Percentiles rank a stretch among this genome's conserved stretches.
These are phyloP conservation scores for Curvularia sp. DNA, from an alignment of 2,329 filamentous ascomycete species.

Conservation along the genomic window DNA sequence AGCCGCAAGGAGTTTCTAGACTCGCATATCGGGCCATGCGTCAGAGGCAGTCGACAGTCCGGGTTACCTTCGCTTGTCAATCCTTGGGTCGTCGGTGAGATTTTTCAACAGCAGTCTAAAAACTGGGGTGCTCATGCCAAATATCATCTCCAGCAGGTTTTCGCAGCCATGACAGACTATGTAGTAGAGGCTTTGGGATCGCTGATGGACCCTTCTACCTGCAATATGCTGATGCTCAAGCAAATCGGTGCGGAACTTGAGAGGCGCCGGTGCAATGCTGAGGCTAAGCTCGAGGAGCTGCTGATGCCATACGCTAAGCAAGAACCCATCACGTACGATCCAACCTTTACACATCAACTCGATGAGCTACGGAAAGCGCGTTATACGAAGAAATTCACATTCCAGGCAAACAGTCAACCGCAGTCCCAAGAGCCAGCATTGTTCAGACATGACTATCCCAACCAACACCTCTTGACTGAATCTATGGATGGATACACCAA, in stretches of 20 bases:
- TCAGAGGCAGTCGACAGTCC: slow-evolving; percentile 29
- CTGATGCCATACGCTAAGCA: slow-evolving; percentile 28
- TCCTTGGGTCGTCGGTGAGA: slow-evolving; percentile 28
- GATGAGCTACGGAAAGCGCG: slow-evolving; percentile 24
- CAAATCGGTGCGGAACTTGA: slow-evolving; percentile 31
- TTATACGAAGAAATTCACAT: slow-evolving; percentile 3
- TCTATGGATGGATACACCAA: slow-evolving; percentile 34
- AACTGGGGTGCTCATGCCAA: slow-evolving; percentile 30
- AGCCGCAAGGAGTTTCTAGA: slow-evolving; percentile 26
- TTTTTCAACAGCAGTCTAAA: slow-evolving; percentile 36
- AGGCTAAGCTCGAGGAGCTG: slow-evolving; percentile 35
- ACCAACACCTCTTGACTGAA: slow-evolving; percentile 25
- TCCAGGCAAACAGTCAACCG: background rate
- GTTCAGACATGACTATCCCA: background rate
- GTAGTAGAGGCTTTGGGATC: slow-evolving; percentile 23
- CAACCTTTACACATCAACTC: slow-evolving; percentile 27
- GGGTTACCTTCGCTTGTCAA: slow-evolving; percentile 36
- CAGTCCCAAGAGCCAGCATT: background rate
- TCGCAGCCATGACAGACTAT: slow-evolving; percentile 27
- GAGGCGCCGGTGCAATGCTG: slow-evolving; percentile 14
- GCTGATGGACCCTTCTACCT: slow-evolving; percentile 29
- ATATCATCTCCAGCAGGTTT: slow-evolving; percentile 29
- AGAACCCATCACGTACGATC: slow-evolving; percentile 36
- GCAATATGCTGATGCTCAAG: slow-evolving; percentile 23
- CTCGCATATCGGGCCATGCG: slow-evolving; percentile 21